Conservation (phyloP, 305 asterid genomes). For the Fraxinus nigra region DNA sequence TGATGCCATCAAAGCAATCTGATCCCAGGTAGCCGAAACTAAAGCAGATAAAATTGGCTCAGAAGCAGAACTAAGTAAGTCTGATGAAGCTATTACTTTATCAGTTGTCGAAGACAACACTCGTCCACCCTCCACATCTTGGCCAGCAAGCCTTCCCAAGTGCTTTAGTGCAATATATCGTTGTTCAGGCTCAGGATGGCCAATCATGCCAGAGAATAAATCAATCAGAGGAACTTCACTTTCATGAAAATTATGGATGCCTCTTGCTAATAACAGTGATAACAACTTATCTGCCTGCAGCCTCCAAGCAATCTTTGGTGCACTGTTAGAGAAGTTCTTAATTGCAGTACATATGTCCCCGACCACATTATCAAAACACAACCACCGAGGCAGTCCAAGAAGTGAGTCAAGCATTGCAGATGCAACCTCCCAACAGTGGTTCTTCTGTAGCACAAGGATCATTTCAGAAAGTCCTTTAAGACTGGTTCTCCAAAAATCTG, state of each 20-base stretch:
- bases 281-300: slow-evolving; percentile 71
- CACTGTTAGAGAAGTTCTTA: slow-evolving; percentile 56
- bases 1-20: slow-evolving; percentile 70
- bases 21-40: slow-evolving; percentile 84
- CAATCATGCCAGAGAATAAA: slow-evolving; percentile 67
- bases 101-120: slow-evolving; percentile 36
- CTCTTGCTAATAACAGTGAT: slow-evolving; percentile 58
- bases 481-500: slow-evolving; percentile 54
- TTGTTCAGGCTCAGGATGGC: slow-evolving; percentile 95
- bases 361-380: slow-evolving; percentile 53
- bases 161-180: slow-evolving; percentile 83
- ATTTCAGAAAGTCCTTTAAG: slow-evolving; percentile 61
- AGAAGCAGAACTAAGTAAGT: slow-evolving; percentile 37
- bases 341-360: slow-evolving; percentile 55
- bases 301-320: slow-evolving; percentile 85
- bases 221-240: slow-evolving; percentile 60
- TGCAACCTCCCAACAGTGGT: slow-evolving; percentile 86
- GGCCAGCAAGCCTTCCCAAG: slow-evolving; percentile 73
- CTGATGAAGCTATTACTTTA: slow-evolving; percentile 38
- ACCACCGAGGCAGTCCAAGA: slow-evolving; percentile 58
- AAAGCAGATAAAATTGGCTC: slow-evolving; percentile 51
- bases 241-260: slow-evolving; percentile 47
- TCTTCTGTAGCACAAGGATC: slow-evolving; percentile 63
- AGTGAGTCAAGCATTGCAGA: slow-evolving; percentile 68
- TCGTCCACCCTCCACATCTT: slow-evolving; percentile 48